Evolutionary conservation across 2,329 filamentous ascomycete species (phyloP).

Genomic region (Sclerotiophoma versabilis): DNA sequence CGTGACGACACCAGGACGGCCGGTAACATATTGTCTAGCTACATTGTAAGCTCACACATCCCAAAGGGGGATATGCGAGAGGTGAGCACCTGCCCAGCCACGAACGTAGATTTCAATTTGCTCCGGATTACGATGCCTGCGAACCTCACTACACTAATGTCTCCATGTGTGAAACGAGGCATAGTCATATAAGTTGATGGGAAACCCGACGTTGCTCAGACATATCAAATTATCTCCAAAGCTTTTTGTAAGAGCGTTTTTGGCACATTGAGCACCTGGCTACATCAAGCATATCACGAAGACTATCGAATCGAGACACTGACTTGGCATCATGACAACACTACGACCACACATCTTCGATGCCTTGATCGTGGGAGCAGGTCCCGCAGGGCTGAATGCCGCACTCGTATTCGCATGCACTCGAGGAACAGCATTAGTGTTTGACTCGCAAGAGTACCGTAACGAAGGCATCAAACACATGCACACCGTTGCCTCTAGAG

Average conservation of each 20-base stretch:
- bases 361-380: conserved; percentile 49
- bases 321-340: conserved; percentile 17
- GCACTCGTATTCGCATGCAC: conserved; percentile 51
- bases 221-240: too few species aligned
- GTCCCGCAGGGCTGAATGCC: conserved; percentile 55
- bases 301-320: too few species aligned
- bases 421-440: conserved; percentile 52
- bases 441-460: conserved; percentile 53
- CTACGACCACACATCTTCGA: conserved; percentile 34
- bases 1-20: not conserved
- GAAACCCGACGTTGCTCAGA: too few species aligned
- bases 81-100: not conserved
- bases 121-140: not conserved
- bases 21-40: not conserved
- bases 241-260: too few species aligned
- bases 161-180: too few species aligned
- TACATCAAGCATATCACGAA: too few species aligned
- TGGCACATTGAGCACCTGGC: too few species aligned
- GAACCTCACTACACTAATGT: too few species aligned
- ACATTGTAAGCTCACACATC: not conserved
- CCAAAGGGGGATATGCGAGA: not conserved
- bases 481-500: conserved; percentile 49
- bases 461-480: conserved; percentile 54
- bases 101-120: not conserved
- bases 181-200: too few species aligned